Percentiles rank a stretch among this genome's conserved stretches.
These are phyloP conservation scores for Kwoniella botswanensis DNA, from an alignment of 768 basidiomycete species.

Conservation along the genomic window DNA sequence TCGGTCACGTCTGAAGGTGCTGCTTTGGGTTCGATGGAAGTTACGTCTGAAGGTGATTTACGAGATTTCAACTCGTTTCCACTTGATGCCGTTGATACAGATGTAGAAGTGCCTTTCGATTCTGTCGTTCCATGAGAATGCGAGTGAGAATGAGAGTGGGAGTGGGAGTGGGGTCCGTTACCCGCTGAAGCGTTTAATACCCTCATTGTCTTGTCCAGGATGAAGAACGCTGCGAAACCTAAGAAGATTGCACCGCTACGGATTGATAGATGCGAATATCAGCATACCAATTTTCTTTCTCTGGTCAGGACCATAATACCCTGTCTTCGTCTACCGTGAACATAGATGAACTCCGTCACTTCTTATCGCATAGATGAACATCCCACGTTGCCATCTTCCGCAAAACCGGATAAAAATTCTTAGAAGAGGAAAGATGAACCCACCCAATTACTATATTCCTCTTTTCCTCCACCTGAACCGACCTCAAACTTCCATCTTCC, in stretches of 20 bases:
- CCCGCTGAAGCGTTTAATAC: conserved; percentile 72
- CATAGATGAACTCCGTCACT: too few species aligned
- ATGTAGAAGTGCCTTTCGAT: conserved; percentile 56
- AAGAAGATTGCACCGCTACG: conserved; percentile 68
- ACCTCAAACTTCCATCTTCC: conserved; percentile 23
- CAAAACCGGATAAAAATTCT: neutral
- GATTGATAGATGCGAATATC: neutral
- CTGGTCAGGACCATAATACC: too few species aligned
- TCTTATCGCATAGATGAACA: too few species aligned
- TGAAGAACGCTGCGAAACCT: conserved; percentile 87
- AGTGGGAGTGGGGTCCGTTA: conserved; percentile 63
- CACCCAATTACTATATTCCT: conserved; percentile 89
- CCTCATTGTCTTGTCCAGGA: conserved; percentile 89
- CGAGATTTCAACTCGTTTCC: conserved; percentile 53
- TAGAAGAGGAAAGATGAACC: conserved; percentile 31
- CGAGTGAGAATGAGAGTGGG: conserved; percentile 68
- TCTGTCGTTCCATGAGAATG: conserved; percentile 40
- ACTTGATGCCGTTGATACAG: conserved; percentile 9
- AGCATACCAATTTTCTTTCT: neutral
- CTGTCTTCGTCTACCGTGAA: too few species aligned
- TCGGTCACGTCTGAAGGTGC: neutral
- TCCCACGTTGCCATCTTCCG: neutral
- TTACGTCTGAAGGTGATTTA: conserved; percentile 46
- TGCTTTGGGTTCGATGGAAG: conserved; percentile 24
- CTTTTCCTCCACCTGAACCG: conserved; percentile 85